phyloP scores from a whole-genome alignment of 1,139 yeast genomes.

The Hyphopichia buzzinii region DNA sequence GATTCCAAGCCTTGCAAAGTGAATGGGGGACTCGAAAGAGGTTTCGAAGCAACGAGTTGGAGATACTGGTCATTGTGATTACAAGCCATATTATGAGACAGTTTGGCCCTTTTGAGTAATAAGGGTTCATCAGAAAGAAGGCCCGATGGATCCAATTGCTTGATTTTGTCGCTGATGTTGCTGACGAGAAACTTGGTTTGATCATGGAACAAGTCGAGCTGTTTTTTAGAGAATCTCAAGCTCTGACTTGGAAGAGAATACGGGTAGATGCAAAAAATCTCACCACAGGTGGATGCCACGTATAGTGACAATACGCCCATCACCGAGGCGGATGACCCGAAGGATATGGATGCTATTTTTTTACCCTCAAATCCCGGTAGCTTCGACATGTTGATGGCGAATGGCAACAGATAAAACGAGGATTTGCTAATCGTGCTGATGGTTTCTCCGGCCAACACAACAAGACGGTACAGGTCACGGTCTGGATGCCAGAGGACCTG shows the following conservation, averaged over 20 bases:
- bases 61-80: no score
- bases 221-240: conserved; percentile 21
- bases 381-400: conserved; percentile 12
- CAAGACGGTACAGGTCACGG: conserved; percentile 27
- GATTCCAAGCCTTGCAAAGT: no score
- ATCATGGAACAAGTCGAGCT: conserved; percentile 22
- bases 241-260: conserved; percentile 20
- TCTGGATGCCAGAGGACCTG: conserved; percentile 35
- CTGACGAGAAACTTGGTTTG: no score
- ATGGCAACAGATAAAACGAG: conserved; percentile 15
- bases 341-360: conserved; percentile 28
- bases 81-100: no score
- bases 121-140: no score
- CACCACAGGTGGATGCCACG: conserved; percentile 22
- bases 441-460: conserved; percentile 26
- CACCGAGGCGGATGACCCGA: conserved; percentile 31
- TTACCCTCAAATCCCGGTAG: conserved; percentile 12
- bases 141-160: no score
- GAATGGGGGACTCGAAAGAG: no score
- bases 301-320: conserved; percentile 38
- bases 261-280: conserved; percentile 34
- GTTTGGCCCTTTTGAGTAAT: no score
- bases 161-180: no score
- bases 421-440: conserved; percentile 30
- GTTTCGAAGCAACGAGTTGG: no score